A percentile compares a stretch with the other conserved stretches of the same genome.
Evolutionary conservation across 192 early-diverging fungal genomes (phyloP).

Genomic region (Phycomyces blakesleeanus): DNA sequence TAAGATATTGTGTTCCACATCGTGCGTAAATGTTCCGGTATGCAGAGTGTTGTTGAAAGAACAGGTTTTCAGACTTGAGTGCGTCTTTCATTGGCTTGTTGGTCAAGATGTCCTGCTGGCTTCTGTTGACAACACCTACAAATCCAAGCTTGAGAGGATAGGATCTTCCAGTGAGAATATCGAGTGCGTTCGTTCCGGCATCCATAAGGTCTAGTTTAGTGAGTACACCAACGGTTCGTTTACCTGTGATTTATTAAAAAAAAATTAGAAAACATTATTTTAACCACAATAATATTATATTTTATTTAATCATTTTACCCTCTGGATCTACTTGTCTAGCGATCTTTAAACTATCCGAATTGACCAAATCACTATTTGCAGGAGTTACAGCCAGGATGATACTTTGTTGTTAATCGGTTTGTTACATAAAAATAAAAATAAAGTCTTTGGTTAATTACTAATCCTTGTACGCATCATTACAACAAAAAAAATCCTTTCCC

Average conservation of each 20-base stretch:
- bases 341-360: slow-evolving; percentile 81
- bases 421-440: too few species aligned
- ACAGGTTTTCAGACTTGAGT: slow-evolving; percentile 60
- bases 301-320: too few species aligned
- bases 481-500: too few species aligned
- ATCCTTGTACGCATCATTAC: not conserved
- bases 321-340: slow-evolving; percentile 83
- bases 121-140: slow-evolving; percentile 79
- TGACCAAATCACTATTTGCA: slow-evolving; percentile 77
- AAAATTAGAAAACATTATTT: too few species aligned
- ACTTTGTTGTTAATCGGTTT: too few species aligned
- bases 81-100: slow-evolving; percentile 73
- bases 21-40: slow-evolving; percentile 67
- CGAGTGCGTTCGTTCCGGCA: slow-evolving; percentile 76
- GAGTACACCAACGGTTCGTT: slow-evolving; percentile 73
- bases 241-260: slow-evolving; percentile 20
- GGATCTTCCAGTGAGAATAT: slow-evolving; percentile 72
- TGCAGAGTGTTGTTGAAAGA: slow-evolving; percentile 68
- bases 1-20: slow-evolving; percentile 69
- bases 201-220: slow-evolving; percentile 88
- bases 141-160: slow-evolving; percentile 78
- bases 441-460: not conserved
- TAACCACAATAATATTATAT: too few species aligned
- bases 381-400: slow-evolving; percentile 80
- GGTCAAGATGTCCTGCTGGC: slow-evolving; percentile 72